Conservation (phyloP, 176 grass and related monocot genomes). For the Carex kokanica region DNA sequence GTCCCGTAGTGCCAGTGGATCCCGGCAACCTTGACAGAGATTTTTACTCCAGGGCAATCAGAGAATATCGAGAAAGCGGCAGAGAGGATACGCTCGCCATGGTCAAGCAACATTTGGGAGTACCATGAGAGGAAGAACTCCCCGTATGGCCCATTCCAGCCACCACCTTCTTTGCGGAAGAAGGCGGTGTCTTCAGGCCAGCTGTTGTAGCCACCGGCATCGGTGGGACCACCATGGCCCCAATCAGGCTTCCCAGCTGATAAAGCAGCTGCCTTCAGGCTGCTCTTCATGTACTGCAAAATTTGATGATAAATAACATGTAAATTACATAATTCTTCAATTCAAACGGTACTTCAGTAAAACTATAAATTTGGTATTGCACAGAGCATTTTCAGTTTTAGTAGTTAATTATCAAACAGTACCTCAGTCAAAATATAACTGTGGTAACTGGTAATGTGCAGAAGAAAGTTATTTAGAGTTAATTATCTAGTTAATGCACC, state of each 20-base stretch:
- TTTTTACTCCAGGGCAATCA: not conserved
- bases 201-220: slow-evolving; percentile 63
- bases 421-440: not conserved
- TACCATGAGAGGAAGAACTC: slow-evolving; percentile 85
- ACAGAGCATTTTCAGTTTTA: not conserved
- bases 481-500: not conserved
- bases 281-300: slow-evolving; percentile 47
- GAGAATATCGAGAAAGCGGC: slow-evolving; percentile 39
- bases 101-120: slow-evolving; percentile 54
- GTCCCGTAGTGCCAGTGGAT: slow-evolving; percentile 85
- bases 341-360: not conserved
- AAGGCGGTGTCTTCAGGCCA: slow-evolving; percentile 61
- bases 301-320: not conserved
- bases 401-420: not conserved
- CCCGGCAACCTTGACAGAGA: slow-evolving; percentile 66
- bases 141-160: slow-evolving; percentile 55
- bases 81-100: slow-evolving; percentile 57
- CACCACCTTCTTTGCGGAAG: slow-evolving; percentile 52
- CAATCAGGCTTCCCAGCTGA: slow-evolving; percentile 50
- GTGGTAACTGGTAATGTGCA: not conserved
- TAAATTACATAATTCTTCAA: not conserved
- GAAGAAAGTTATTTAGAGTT: not conserved
- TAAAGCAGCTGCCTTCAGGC: slow-evolving; percentile 50
- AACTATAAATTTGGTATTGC: not conserved
- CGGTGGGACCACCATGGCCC: slow-evolving; percentile 39